Conservation (phyloP, 1,284 basidiomycete genomes). For the Lentinula novae-zelandiae region DNA sequence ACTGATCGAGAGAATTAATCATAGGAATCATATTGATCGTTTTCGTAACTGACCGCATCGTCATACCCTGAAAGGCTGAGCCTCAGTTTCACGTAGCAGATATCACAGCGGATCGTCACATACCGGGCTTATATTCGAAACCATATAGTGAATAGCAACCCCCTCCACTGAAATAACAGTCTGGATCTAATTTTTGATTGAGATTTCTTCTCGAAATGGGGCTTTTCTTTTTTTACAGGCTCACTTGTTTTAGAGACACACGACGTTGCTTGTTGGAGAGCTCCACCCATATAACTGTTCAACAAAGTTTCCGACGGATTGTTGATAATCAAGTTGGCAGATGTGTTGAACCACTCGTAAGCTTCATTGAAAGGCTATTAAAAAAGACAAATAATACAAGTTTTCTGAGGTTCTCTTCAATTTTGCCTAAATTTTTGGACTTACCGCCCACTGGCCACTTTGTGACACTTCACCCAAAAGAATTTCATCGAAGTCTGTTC, state of each 20-base stretch:
- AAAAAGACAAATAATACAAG: background rate
- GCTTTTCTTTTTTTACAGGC: background rate
- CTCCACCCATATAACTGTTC: conserved; percentile 58
- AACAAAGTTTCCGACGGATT: conserved; percentile 41
- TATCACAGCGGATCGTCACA: conserved; percentile 4
- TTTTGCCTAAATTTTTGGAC: conserved; percentile 21
- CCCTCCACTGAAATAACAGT: conserved; percentile 44
- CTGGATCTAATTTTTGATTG: conserved; percentile 29
- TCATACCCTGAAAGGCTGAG: conserved; percentile 33
- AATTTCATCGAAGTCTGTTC: conserved; percentile 31
- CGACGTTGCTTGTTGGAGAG: conserved; percentile 66
- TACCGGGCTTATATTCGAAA: conserved; percentile 52
- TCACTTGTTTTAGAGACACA: conserved; percentile 48
- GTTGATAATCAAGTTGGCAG: conserved; percentile 45
- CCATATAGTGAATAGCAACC: conserved; percentile 49
- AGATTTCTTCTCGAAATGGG: background rate
- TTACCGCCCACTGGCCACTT: conserved; percentile 68
- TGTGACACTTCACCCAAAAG: conserved; percentile 58
- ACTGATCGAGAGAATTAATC: conserved; percentile 43
- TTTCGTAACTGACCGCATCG: conserved; percentile 22
- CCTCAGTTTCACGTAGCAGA: background rate
- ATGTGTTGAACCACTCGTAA: conserved; percentile 50
- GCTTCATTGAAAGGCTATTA: conserved; percentile 57
- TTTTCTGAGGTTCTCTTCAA: background rate
- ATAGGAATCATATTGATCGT: conserved; percentile 19